phyloP scores from a whole-genome alignment of 768 basidiomycete species.

The Hysterangium stoloniferum region DNA sequence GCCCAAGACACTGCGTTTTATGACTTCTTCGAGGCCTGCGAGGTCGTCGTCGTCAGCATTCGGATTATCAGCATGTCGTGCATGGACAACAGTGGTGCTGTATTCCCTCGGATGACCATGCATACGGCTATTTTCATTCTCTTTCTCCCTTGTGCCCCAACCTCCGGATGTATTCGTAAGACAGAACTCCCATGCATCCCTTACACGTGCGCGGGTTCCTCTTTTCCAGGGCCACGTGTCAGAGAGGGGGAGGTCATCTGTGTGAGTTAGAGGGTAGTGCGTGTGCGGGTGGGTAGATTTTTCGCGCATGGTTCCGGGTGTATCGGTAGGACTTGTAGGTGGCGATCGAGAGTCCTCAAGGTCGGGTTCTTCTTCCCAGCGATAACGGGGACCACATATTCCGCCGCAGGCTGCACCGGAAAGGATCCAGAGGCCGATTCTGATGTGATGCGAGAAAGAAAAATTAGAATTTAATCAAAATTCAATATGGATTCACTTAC shows the following conservation, averaged over 20 bases:
- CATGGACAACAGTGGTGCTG: neutral
- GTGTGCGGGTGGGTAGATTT: neutral
- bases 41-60: neutral
- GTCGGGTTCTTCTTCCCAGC: conserved; percentile 76
- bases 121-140: no score
- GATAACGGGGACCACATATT: conserved; percentile 74
- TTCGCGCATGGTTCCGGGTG: neutral
- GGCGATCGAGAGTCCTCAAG: conserved; percentile 35
- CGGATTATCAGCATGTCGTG: neutral
- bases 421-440: conserved; percentile 73
- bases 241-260: neutral
- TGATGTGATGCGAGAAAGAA: conserved; percentile 20
- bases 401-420: conserved; percentile 73
- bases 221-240: conserved; percentile 67
- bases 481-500: conserved; percentile 36
- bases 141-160: no score
- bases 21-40: conserved; percentile 5
- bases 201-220: conserved; percentile 58
- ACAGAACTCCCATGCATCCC: conserved; percentile 81
- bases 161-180: conserved; percentile 27
- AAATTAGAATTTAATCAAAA: no score
- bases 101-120: no score
- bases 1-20: neutral
- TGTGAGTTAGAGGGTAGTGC: neutral
- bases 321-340: neutral